These are phyloP conservation scores for Ganoderma lucidum DNA, from an alignment of 1,284 basidiomycete species.

Conservation along the genomic window DNA sequence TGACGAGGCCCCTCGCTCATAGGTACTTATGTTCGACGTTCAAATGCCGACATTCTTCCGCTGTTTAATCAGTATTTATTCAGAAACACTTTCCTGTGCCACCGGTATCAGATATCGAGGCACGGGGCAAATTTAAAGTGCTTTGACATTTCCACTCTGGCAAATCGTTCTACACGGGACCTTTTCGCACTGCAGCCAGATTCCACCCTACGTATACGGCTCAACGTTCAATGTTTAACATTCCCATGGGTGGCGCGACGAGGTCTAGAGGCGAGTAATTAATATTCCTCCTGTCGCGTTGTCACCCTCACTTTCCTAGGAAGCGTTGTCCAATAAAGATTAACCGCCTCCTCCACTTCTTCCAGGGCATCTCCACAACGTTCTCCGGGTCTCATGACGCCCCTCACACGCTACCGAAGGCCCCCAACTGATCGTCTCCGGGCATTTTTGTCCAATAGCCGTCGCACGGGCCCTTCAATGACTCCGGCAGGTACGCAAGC, in stretches of 20 bases:
- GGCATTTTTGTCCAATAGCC: constrained; percentile 32
- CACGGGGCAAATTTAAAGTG: background rate
- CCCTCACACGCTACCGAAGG: constrained; percentile 2
- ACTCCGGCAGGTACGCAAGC: constrained; percentile 19
- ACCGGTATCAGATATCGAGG: background rate
- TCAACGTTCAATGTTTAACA: too few relatives aligned
- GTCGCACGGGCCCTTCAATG: constrained; percentile 14
- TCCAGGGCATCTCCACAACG: constrained; percentile 16
- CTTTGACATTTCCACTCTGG: background rate
- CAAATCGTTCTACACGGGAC: background rate
- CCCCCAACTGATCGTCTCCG: constrained; percentile 29
- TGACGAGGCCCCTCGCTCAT: background rate
- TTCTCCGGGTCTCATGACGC: constrained; percentile 24
- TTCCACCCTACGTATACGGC: background rate
- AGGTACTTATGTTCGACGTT: background rate
- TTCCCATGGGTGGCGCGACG: too few relatives aligned
- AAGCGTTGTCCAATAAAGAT: constrained; percentile 16
- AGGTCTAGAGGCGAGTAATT: background rate
- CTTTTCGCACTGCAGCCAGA: background rate
- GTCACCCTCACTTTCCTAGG: background rate
- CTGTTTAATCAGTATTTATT: background rate
- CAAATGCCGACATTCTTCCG: background rate
- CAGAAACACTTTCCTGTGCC: too few relatives aligned
- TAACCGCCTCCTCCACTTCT: constrained; percentile 22
- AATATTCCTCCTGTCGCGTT: background rate